Evolutionary conservation across 352 stramenopile genomes (phyloP).

Genomic region (Phytopythium chamaehyphon): DNA sequence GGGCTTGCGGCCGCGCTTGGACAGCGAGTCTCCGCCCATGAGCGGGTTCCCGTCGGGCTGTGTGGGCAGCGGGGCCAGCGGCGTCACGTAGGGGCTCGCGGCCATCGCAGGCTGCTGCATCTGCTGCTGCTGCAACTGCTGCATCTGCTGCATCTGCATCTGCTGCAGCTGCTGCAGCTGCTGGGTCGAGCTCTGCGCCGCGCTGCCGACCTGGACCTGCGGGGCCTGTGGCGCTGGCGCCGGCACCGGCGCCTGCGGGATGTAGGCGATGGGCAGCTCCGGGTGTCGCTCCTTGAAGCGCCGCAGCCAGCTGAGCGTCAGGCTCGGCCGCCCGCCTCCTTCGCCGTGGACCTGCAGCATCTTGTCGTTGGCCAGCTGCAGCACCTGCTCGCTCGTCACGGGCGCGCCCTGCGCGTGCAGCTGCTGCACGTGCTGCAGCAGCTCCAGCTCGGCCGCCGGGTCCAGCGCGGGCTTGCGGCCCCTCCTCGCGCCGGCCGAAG

Average conservation of each 20-base stretch:
- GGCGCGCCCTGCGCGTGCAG: neutral
- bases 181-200: neutral
- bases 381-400: slow-evolving; percentile 2
- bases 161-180: neutral
- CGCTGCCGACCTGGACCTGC: neutral
- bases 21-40: neutral
- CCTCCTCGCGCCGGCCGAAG: neutral
- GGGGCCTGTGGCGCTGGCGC: neutral
- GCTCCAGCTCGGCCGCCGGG: slow-evolving; percentile 3
- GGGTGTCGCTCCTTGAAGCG: slow-evolving; percentile 9
- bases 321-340: neutral
- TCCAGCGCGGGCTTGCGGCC: slow-evolving; percentile 8
- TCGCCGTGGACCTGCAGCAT: slow-evolving; percentile 3
- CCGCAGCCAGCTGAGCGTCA: slow-evolving; percentile 7
- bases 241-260: neutral
- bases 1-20: slow-evolving; percentile 8
- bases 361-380: slow-evolving; percentile 8
- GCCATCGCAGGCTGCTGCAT: neutral
- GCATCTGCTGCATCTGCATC: neutral
- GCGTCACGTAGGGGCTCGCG: too few species aligned
- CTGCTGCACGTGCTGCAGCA: slow-evolving; percentile 7
- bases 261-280: slow-evolving; percentile 3
- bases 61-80: too few species aligned
- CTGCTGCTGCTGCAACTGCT: neutral
- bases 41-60: too few species aligned